A percentile compares a stretch with the other conserved stretches of the same genome.
Conservation (phyloP, 495 filamentous ascomycete species). For the Penicillium arizonense region DNA sequence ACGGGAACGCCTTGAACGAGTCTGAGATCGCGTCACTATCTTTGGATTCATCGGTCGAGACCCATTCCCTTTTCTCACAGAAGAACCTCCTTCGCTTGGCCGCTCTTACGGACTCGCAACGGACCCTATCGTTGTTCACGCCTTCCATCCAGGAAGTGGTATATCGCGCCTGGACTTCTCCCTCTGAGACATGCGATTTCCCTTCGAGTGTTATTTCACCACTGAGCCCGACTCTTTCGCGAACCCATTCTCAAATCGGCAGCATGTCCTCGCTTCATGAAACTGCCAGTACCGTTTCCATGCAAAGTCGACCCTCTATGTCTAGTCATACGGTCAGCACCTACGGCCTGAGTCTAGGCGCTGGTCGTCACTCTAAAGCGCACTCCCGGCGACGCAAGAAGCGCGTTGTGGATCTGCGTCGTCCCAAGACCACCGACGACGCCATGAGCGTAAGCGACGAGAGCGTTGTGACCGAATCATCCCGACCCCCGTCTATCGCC, state of each 20-base stretch:
- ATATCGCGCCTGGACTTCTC: slow-evolving; percentile 87
- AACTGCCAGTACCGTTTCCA: slow-evolving; percentile 41
- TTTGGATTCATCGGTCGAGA: slow-evolving; percentile 71
- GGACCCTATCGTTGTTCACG: slow-evolving; percentile 84
- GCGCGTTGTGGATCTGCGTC: slow-evolving; percentile 87
- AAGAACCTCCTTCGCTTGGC: slow-evolving; percentile 80
- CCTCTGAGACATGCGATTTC: slow-evolving; percentile 66
- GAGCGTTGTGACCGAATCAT: slow-evolving; percentile 39
- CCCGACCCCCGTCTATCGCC: slow-evolving; percentile 38
- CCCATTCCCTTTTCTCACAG: slow-evolving; percentile 83
- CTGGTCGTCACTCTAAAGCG: slow-evolving; percentile 62
- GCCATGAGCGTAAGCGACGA: slow-evolving; percentile 57
- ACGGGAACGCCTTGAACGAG: slow-evolving; percentile 72
- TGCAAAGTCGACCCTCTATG: slow-evolving; percentile 37
- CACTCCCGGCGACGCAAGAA: slow-evolving; percentile 81
- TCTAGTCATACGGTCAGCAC: slow-evolving; percentile 34
- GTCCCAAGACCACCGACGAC: slow-evolving; percentile 54
- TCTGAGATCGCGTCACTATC: slow-evolving; percentile 72
- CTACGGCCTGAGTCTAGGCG: slow-evolving; percentile 63
- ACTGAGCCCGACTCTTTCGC: slow-evolving; percentile 50
- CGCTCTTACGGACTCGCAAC: slow-evolving; percentile 75
- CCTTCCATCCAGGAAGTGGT: slow-evolving; percentile 79
- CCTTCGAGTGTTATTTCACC: slow-evolving; percentile 53
- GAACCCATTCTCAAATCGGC: slow-evolving; percentile 61
- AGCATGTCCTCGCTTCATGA: slow-evolving; percentile 56